Percentiles rank a stretch among this genome's conserved stretches.
phyloP scores from a whole-genome alignment of 2,329 filamentous ascomycete species.

The Trichoderma harzianum region DNA sequence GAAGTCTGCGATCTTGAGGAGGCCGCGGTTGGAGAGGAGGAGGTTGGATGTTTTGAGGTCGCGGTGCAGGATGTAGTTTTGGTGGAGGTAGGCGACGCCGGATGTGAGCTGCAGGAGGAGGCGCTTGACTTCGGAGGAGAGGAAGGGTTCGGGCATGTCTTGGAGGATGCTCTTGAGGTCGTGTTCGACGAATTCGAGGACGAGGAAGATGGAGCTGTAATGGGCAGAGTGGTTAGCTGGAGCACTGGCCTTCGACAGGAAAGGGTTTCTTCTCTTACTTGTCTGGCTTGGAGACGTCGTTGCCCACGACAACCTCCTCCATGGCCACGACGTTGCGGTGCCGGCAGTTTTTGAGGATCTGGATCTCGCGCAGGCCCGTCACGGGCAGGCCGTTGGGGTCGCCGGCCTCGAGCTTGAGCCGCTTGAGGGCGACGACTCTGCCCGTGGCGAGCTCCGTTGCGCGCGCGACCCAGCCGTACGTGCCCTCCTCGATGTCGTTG shows the following conservation, averaged over 20 bases:
- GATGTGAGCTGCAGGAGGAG: conserved; percentile 78
- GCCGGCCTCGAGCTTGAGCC: conserved; percentile 79
- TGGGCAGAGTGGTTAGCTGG: neutral
- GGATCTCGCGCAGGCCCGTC: conserved; percentile 89
- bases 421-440: conserved; percentile 85
- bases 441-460: conserved; percentile 72
- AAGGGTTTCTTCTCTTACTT: conserved; percentile 37
- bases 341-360: conserved; percentile 75
- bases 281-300: conserved; percentile 51
- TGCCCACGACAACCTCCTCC: conserved; percentile 79
- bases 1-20: conserved; percentile 95
- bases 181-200: conserved; percentile 97
- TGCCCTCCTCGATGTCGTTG: conserved; percentile 96
- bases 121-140: conserved; percentile 88
- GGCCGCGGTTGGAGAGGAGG: conserved; percentile 89
- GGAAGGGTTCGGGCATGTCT: conserved; percentile 90
- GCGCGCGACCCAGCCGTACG: conserved; percentile 90
- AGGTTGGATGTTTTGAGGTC: conserved; percentile 94
- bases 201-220: conserved; percentile 72
- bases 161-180: conserved; percentile 91
- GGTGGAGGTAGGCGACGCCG: conserved; percentile 81
- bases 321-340: conserved; percentile 82
- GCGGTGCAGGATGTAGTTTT: conserved; percentile 86
- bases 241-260: too few relatives aligned
- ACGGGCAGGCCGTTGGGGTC: conserved; percentile 79